A percentile compares a stretch with the other conserved stretches of the same genome.
Conservation (phyloP, 192 early-diverging fungal genomes). For the Coemansia umbellata region DNA sequence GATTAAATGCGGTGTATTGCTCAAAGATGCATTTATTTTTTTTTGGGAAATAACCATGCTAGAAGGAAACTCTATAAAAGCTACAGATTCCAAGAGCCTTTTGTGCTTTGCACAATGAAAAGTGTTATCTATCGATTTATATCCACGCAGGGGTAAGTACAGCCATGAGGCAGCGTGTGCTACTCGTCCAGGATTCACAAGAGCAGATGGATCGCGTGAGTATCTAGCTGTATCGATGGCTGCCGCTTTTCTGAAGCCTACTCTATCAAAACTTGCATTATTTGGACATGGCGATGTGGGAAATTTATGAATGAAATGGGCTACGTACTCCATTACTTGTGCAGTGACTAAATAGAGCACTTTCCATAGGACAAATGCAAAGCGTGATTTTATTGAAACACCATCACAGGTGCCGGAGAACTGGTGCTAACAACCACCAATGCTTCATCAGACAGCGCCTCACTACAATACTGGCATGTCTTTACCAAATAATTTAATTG, state of each 20-base stretch:
- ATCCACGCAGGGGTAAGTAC: constrained; percentile 59
- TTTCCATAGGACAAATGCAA: constrained; percentile 64
- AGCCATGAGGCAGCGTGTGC: constrained; percentile 65
- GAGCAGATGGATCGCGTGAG: constrained; percentile 40
- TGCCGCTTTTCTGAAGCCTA: constrained; percentile 52
- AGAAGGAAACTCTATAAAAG: too few relatives aligned
- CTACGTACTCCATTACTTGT: constrained; percentile 56
- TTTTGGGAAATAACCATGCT: too few relatives aligned
- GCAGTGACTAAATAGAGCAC: constrained; percentile 58
- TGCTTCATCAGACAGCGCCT: constrained; percentile 44
- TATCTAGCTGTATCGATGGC: constrained; percentile 58
- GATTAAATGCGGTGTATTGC: too few relatives aligned
- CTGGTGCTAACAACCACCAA: constrained; percentile 51
- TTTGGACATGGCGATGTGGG: constrained; percentile 68
- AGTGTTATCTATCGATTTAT: constrained; percentile 63
- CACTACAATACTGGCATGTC: constrained; percentile 61
- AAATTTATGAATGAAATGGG: constrained; percentile 76
- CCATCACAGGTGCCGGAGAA: constrained; percentile 68
- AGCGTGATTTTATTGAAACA: constrained; percentile 74
- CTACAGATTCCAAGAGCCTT: too few relatives aligned
- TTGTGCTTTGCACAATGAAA: too few relatives aligned
- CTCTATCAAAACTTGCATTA: constrained; percentile 56
- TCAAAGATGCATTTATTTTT: too few relatives aligned
- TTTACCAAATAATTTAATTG: constrained; percentile 60
- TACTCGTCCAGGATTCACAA: constrained; percentile 56